These are phyloP conservation scores for Ophiostoma perfectum DNA, from an alignment of 2,329 filamentous ascomycete genomes.

Conservation along the genomic window DNA sequence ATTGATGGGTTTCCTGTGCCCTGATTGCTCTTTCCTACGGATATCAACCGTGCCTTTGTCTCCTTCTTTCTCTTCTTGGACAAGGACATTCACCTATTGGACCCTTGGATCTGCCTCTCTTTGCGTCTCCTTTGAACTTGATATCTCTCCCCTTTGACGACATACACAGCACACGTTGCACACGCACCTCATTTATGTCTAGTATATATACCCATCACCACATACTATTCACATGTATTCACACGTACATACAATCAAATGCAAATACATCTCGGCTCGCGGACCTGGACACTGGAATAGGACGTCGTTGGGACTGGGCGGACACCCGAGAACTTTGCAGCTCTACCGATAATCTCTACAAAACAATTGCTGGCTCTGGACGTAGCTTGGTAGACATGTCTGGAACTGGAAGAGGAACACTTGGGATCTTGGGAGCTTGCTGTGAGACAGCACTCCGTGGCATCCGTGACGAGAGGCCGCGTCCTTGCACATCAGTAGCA, in stretches of 20 bases:
- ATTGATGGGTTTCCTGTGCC: too few species aligned
- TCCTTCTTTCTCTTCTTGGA: neutral
- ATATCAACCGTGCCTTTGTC: neutral
- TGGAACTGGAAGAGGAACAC: too few species aligned
- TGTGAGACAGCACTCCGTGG: neutral
- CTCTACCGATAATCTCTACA: too few species aligned
- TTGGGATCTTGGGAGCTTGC: too few species aligned
- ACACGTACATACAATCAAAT: neutral
- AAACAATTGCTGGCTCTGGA: too few species aligned
- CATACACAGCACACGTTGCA: neutral
- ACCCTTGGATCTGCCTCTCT: neutral
- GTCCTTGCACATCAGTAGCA: neutral
- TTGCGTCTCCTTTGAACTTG: neutral
- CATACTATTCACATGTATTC: neutral
- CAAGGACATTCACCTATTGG: too few species aligned
- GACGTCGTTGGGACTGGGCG: too few species aligned
- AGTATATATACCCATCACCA: constrained; percentile 3
- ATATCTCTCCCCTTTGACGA: neutral
- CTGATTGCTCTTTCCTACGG: neutral
- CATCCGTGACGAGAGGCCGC: neutral
- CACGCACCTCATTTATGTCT: neutral
- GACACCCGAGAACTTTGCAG: too few species aligned
- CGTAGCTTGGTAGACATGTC: too few species aligned
- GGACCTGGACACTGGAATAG: too few species aligned
- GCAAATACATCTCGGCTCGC: neutral